Evolutionary conservation across 768 basidiomycete species (phyloP).

Genomic region (Collybiopsis luxurians): DNA sequence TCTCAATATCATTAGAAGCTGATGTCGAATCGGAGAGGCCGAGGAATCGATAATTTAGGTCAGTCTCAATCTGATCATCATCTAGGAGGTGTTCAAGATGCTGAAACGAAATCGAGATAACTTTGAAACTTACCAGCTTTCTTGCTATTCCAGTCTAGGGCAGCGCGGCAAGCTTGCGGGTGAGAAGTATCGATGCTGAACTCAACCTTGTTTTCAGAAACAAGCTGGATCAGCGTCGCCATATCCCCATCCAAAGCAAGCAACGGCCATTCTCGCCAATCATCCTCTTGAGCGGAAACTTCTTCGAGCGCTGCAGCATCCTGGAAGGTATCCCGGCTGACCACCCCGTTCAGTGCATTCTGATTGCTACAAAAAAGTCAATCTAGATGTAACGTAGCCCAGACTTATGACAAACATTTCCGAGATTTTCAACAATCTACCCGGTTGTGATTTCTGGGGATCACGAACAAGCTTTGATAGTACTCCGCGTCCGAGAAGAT

Average conservation of each 20-base stretch:
- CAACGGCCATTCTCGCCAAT: conserved; percentile 77
- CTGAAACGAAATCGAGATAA: background rate
- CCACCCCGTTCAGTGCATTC: conserved; percentile 60
- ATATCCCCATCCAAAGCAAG: conserved; percentile 79
- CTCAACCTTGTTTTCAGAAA: conserved; percentile 78
- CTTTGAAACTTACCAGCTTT: conserved; percentile 60
- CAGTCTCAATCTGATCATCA: conserved; percentile 82
- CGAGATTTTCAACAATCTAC: conserved; percentile 73
- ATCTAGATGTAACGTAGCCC: background rate
- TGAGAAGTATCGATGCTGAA: conserved; percentile 68
- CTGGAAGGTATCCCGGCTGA: conserved; percentile 63
- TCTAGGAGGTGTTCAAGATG: conserved; percentile 37
- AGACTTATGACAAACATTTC: conserved; percentile 45
- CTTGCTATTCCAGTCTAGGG: conserved; percentile 84
- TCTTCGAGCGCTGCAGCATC: conserved; percentile 70
- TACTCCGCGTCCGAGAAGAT: conserved; percentile 61
- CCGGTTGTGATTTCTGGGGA: conserved; percentile 61
- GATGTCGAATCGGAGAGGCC: conserved; percentile 10
- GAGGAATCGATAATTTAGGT: conserved; percentile 46
- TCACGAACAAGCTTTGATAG: conserved; percentile 67
- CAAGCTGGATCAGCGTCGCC: conserved; percentile 72
- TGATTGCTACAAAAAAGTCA: conserved; percentile 49
- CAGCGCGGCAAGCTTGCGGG: conserved; percentile 50
- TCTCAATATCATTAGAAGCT: conserved; percentile 12
- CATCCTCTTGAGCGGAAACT: conserved; percentile 43